phyloP scores from a whole-genome alignment of 768 basidiomycete genomes.

The Termitomyces sp. region DNA sequence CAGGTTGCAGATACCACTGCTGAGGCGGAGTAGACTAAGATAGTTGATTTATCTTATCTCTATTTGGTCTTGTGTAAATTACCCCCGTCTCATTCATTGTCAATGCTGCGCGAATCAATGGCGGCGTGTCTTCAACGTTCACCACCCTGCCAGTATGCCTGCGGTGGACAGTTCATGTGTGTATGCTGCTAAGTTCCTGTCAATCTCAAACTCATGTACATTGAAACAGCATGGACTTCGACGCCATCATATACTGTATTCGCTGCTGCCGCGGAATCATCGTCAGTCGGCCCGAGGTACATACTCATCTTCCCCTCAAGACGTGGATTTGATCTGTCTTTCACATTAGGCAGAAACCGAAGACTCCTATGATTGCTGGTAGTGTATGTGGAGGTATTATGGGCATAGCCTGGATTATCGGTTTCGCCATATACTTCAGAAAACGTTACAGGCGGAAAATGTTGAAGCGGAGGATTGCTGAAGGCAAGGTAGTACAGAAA shows the following conservation, averaged over 20 bases:
- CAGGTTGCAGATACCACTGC: conserved; percentile 49
- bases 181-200: neutral
- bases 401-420: conserved; percentile 52
- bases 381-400: conserved; percentile 53
- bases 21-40: conserved; percentile 15
- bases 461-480: conserved; percentile 40
- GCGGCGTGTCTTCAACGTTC: too few species aligned
- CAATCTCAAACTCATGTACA: neutral
- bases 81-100: neutral
- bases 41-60: neutral
- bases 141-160: conserved; percentile 5
- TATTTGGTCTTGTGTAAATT: conserved; percentile 10
- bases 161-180: conserved; percentile 5
- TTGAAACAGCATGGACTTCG: neutral
- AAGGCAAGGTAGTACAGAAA: conserved; percentile 42
- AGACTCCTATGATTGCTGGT: conserved; percentile 64
- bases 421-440: conserved; percentile 55
- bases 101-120: too few species aligned
- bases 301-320: neutral
- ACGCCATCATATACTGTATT: conserved; percentile 9
- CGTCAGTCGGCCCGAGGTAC: conserved; percentile 14
- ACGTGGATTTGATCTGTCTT: neutral
- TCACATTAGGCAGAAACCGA: conserved; percentile 43
- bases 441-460: conserved; percentile 50
- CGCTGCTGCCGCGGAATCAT: conserved; percentile 8